A percentile compares a stretch with the other conserved stretches of the same genome.
Evolutionary conservation across 352 stramenopile species (phyloP).

Genomic region (Phytophthora pisi): DNA sequence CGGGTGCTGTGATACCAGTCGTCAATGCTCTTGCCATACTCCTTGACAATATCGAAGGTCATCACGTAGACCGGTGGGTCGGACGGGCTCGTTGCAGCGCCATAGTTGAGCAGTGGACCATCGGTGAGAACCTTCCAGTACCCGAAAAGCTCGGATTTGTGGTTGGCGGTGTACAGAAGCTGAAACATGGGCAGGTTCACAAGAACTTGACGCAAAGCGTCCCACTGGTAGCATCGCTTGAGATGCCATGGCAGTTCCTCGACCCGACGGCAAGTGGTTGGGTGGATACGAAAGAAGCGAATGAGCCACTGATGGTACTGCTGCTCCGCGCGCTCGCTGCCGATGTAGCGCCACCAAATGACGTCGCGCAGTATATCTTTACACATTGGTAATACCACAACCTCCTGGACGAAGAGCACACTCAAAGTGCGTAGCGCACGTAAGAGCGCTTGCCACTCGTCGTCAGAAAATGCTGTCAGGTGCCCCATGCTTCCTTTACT

Average conservation of each 20-base stretch:
- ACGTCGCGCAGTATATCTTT: conserved; percentile 88
- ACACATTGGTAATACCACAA: conserved; percentile 90
- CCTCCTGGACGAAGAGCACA: conserved; percentile 80
- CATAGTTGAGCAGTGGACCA: conserved; percentile 66
- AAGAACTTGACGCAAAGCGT: conserved; percentile 84
- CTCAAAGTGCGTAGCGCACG: conserved; percentile 71
- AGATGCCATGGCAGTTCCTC: conserved; percentile 94
- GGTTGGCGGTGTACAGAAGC: conserved; percentile 89
- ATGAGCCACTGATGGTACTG: conserved; percentile 86
- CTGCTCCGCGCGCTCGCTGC: conserved; percentile 69
- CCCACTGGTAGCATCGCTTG: conserved; percentile 89
- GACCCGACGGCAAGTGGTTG: conserved; percentile 78
- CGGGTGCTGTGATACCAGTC: conserved; percentile 82
- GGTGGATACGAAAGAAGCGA: conserved; percentile 82
- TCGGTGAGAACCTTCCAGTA: conserved; percentile 91
- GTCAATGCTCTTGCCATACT: conserved; percentile 90
- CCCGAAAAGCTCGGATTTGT: conserved; percentile 90
- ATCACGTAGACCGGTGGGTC: conserved; percentile 55
- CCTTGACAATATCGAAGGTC: conserved; percentile 92
- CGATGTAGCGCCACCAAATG: conserved; percentile 89
- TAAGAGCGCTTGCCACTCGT: conserved; percentile 77
- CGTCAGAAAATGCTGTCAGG: conserved; percentile 63
- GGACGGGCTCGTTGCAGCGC: conserved; percentile 28
- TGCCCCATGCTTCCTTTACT: conserved; percentile 31
- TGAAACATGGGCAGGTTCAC: conserved; percentile 93